phyloP scores from a whole-genome alignment of 768 basidiomycete species.

The Leccinum uliginosum region DNA sequence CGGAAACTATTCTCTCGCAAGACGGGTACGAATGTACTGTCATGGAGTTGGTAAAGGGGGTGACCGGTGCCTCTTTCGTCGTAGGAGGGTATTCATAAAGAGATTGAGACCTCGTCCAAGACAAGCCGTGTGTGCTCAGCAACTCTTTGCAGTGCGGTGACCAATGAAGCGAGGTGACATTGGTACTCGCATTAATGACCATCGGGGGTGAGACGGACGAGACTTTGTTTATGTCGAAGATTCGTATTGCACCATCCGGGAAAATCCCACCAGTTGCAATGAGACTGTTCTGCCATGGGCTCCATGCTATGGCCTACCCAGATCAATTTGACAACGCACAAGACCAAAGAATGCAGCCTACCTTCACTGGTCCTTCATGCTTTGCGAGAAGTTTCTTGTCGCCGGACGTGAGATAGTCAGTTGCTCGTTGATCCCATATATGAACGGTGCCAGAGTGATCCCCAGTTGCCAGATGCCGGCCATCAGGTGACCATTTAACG shows the following conservation, averaged over 20 bases:
- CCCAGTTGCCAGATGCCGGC: constrained; percentile 37
- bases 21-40: constrained; percentile 53
- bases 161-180: constrained; percentile 59
- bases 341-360: constrained; percentile 9
- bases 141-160: constrained; percentile 82
- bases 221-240: constrained; percentile 42
- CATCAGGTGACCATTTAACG: constrained; percentile 40
- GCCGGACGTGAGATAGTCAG: constrained; percentile 27
- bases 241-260: constrained; percentile 53
- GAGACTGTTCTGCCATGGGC: constrained; percentile 66
- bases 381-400: constrained; percentile 38
- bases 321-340: background rate
- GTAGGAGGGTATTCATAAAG: constrained; percentile 16
- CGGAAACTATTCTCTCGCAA: constrained; percentile 46
- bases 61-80: constrained; percentile 18
- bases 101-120: constrained; percentile 23
- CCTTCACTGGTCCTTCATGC: constrained; percentile 43
- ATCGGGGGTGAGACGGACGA: constrained; percentile 47
- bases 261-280: constrained; percentile 66
- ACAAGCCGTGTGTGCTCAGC: constrained; percentile 67
- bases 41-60: constrained; percentile 39
- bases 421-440: constrained; percentile 41
- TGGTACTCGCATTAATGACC: constrained; percentile 41
- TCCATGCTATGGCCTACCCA: constrained; percentile 65
- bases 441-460: constrained; percentile 40